Conservation (phyloP, 345 rosid genomes). For the Gossypium sturtianum region DNA sequence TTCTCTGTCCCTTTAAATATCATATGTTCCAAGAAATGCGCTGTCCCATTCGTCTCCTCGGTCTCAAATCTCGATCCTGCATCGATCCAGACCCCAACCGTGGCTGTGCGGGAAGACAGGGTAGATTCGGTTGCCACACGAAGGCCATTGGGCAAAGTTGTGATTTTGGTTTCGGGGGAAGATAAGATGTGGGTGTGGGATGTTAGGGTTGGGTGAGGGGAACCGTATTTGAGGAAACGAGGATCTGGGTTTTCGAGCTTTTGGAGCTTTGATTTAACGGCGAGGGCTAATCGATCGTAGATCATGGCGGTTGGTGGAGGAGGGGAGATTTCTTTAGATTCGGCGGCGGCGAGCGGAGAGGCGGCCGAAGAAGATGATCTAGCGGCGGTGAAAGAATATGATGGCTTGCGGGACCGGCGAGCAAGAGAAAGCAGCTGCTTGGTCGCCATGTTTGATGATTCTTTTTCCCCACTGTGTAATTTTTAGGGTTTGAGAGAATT, state of each 20-base stretch:
- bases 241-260: constrained; percentile 73
- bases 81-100: constrained; percentile 99
- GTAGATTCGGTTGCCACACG: constrained; percentile 91
- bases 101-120: constrained; percentile 70
- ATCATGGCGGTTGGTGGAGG: constrained; percentile 67
- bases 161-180: constrained; percentile 82
- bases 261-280: constrained; percentile 52
- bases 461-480: neutral
- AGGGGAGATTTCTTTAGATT: constrained; percentile 34
- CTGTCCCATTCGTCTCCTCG: constrained; percentile 83
- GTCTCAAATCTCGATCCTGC: constrained; percentile 96
- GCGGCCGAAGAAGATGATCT: constrained; percentile 45
- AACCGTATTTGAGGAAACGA: constrained; percentile 85
- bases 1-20: constrained; percentile 90
- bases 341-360: constrained; percentile 29
- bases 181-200: constrained; percentile 78
- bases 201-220: constrained; percentile 63
- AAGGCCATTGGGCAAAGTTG: constrained; percentile 82
- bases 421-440: constrained; percentile 46
- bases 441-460: constrained; percentile 39
- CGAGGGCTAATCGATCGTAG: constrained; percentile 72
- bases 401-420: constrained; percentile 51
- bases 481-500: constrained; percentile 20
- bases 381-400: constrained; percentile 13
- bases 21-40: constrained; percentile 99